Conservation (phyloP, 2,329 filamentous ascomycete species). For the Exophiala dermatitidis region DNA sequence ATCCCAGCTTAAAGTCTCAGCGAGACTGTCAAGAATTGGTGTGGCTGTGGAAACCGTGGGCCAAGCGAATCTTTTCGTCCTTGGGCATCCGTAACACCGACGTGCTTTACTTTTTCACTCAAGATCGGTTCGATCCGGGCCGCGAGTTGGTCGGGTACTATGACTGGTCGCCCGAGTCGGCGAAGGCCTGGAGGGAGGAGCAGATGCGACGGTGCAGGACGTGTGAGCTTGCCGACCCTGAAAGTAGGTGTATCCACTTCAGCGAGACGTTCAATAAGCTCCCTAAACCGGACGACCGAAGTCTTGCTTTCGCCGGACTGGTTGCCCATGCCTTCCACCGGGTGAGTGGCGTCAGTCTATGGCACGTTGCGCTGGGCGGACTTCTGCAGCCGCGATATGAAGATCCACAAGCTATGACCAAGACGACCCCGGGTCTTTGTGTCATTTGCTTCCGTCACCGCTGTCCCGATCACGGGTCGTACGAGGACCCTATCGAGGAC, state of each 20-base stretch:
- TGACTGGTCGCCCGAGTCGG: not conserved
- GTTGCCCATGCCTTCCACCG: constrained; percentile 18
- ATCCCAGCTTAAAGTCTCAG: constrained; percentile 12
- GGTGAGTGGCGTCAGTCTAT: constrained; percentile 18
- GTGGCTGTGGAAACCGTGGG: constrained; percentile 20
- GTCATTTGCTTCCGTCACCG: constrained; percentile 25
- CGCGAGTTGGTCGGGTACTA: not conserved
- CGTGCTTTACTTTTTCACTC: constrained; percentile 15
- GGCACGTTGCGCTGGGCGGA: constrained; percentile 22
- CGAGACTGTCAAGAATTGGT: constrained; percentile 19
- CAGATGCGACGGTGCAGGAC: constrained; percentile 6
- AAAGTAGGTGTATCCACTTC: constrained; percentile 4
- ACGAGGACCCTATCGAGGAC: constrained; percentile 16
- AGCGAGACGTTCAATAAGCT: constrained; percentile 7
- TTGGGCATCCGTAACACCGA: constrained; percentile 7
- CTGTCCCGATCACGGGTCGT: constrained; percentile 26
- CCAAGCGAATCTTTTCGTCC: constrained; percentile 7
- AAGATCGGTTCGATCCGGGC: constrained; percentile 3
- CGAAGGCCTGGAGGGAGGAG: constrained; percentile 7
- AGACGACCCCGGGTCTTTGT: constrained; percentile 14
- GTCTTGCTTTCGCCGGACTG: constrained; percentile 14
- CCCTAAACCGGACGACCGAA: constrained; percentile 12
- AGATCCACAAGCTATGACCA: not conserved
- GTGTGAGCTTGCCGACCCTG: constrained; percentile 12
- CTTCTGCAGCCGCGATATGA: constrained; percentile 7